Evolutionary conservation across 1,139 yeast genomes (phyloP).

Genomic region (Arxiozyma slooffiae): DNA sequence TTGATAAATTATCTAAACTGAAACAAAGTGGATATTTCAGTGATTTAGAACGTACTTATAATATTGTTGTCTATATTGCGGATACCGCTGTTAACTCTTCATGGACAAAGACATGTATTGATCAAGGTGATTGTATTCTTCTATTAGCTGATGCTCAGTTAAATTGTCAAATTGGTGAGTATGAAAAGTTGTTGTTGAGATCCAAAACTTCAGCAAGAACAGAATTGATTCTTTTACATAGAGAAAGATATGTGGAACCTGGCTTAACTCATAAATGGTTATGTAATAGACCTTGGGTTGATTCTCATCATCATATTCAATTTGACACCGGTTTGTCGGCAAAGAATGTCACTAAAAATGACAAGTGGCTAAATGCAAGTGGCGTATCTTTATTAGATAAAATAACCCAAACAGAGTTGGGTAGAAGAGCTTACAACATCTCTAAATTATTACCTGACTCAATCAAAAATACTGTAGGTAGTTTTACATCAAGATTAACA

Average conservation of each 20-base stretch:
- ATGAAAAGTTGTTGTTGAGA: slow-evolving; percentile 64
- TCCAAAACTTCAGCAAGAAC: slow-evolving; percentile 81
- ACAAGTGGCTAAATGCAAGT: slow-evolving; percentile 10
- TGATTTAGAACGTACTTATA: slow-evolving; percentile 80
- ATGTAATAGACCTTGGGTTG: slow-evolving; percentile 78
- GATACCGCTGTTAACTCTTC: slow-evolving; percentile 75
- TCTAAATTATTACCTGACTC: slow-evolving; percentile 28
- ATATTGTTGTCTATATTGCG: slow-evolving; percentile 78
- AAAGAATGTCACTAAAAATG: slow-evolving; percentile 7
- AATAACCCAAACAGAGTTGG: slow-evolving; percentile 25
- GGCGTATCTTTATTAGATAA: slow-evolving; percentile 22
- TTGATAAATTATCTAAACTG: slow-evolving; percentile 75
- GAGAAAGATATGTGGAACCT: slow-evolving; percentile 70
- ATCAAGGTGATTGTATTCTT: slow-evolving; percentile 87
- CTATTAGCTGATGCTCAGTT: slow-evolving; percentile 61
- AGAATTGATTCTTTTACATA: slow-evolving; percentile 75
- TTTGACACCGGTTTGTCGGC: slow-evolving; percentile 13
- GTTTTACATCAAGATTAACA: slow-evolving; percentile 26
- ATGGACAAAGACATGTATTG: slow-evolving; percentile 89
- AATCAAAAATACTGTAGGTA: slow-evolving; percentile 29
- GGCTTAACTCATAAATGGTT: slow-evolving; percentile 85
- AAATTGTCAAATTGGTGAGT: slow-evolving; percentile 72
- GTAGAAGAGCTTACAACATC: slow-evolving; percentile 27
- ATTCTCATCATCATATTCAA: slow-evolving; percentile 85
- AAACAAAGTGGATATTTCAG: slow-evolving; percentile 85